Evolutionary conservation across 2,329 filamentous ascomycete species (phyloP).

Genomic region (Pseudocercospora ulei): DNA sequence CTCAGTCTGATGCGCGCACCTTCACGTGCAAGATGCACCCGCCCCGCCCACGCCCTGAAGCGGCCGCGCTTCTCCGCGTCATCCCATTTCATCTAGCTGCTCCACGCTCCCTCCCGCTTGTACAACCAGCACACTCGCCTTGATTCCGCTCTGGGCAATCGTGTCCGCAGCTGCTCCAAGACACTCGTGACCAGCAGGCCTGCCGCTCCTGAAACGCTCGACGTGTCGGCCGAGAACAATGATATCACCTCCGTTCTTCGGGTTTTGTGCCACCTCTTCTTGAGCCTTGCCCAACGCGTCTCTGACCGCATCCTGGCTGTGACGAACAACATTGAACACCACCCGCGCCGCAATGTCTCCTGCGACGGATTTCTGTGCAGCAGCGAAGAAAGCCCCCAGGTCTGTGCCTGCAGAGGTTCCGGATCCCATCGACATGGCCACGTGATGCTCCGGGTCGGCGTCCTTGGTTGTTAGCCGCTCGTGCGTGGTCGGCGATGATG

Average conservation of each 20-base stretch:
- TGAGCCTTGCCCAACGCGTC: constrained; percentile 48
- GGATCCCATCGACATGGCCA: constrained; percentile 3
- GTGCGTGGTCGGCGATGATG: constrained; percentile 12
- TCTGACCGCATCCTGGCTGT: constrained; percentile 35
- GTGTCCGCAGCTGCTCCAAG: constrained; percentile 53
- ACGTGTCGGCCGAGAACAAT: constrained; percentile 53
- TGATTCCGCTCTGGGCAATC: constrained; percentile 50
- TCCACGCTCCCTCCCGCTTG: constrained; percentile 44
- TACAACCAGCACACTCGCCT: constrained; percentile 59
- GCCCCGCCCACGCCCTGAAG: neutral
- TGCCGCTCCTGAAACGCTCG: constrained; percentile 34
- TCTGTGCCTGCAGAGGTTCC: constrained; percentile 22
- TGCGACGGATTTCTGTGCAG: constrained; percentile 49
- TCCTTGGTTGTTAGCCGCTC: constrained; percentile 14
- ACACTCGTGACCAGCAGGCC: constrained; percentile 38
- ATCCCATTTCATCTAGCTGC: neutral
- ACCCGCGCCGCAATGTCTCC: constrained; percentile 46
- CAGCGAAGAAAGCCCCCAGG: constrained; percentile 49
- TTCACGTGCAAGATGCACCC: neutral
- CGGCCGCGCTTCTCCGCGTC: constrained; percentile 1
- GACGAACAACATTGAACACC: constrained; percentile 47
- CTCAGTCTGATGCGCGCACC: neutral
- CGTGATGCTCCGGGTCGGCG: constrained; percentile 14
- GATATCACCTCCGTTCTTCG: constrained; percentile 60
- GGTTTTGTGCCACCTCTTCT: constrained; percentile 50